Conservation (phyloP, 768 basidiomycete genomes). For the Suillus clintonianus region DNA sequence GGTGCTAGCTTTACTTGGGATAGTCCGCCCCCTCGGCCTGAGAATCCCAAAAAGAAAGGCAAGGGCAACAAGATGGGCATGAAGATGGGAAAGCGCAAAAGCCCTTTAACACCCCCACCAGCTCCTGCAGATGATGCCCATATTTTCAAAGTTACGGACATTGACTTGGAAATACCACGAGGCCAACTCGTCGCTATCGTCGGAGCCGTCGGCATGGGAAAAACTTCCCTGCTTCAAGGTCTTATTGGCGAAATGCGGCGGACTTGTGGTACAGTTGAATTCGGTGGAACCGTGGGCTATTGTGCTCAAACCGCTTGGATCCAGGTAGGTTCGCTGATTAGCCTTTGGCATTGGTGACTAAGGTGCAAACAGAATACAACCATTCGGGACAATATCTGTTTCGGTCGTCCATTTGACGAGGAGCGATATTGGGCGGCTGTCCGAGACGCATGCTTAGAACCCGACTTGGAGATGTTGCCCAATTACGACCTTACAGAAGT, state of each 20-base stretch:
- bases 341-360: not conserved
- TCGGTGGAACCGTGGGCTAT: conserved; percentile 79
- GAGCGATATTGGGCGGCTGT: conserved; percentile 82
- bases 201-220: conserved; percentile 61
- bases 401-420: conserved; percentile 81
- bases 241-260: conserved; percentile 83
- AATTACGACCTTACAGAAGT: conserved; percentile 84
- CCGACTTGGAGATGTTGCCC: conserved; percentile 76
- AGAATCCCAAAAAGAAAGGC: conserved; percentile 22
- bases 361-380: conserved; percentile 68
- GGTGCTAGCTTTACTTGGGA: conserved; percentile 89
- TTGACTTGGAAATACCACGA: conserved; percentile 69
- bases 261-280: conserved; percentile 62
- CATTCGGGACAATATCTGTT: conserved; percentile 86
- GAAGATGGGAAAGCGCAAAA: conserved; percentile 15
- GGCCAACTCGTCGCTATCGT: conserved; percentile 86
- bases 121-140: conserved; percentile 36
- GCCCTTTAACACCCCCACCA: conserved; percentile 23
- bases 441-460: conserved; percentile 73
- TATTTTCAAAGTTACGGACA: conserved; percentile 64
- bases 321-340: conserved; percentile 45
- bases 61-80: conserved; percentile 6
- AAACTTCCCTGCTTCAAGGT: conserved; percentile 70
- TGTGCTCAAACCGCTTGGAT: conserved; percentile 93
- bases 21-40: conserved; percentile 57